A percentile compares a stretch with the other conserved stretches of the same genome.
Evolutionary conservation across 2,329 filamentous ascomycete species (phyloP).

Genomic region (Thielaviopsis euricoi): DNA sequence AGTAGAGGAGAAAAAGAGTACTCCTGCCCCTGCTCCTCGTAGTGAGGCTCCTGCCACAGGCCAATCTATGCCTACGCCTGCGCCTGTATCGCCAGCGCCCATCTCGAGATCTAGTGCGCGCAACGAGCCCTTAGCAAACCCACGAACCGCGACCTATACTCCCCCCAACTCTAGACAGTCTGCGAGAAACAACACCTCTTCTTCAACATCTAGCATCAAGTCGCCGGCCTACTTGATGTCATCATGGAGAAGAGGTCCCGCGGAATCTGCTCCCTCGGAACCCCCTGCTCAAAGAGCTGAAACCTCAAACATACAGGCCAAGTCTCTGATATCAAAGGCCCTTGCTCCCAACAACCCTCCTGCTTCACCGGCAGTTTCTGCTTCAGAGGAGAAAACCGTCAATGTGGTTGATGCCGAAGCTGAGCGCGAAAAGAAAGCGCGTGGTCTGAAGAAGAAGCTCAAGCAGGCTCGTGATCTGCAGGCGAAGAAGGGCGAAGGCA

Average conservation of each 20-base stretch:
- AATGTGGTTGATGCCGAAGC: neutral
- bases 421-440: slow-evolving; percentile 82
- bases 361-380: neutral
- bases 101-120: neutral
- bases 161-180: neutral
- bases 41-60: neutral
- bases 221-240: neutral
- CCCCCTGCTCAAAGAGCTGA: neutral
- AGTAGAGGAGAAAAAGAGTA: neutral
- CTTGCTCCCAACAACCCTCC: neutral
- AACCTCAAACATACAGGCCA: neutral
- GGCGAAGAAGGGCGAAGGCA: slow-evolving; percentile 78
- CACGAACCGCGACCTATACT: neutral
- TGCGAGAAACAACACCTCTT: neutral
- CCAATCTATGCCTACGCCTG: neutral
- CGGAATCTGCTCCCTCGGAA: neutral
- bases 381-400: neutral
- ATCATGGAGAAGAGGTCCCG: slow-evolving; percentile 2
- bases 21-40: neutral
- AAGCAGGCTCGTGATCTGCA: slow-evolving; percentile 83
- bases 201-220: neutral
- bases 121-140: neutral
- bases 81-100: neutral
- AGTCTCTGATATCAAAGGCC: neutral
- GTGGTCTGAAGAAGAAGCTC: slow-evolving; percentile 85